Evolutionary conservation across 495 filamentous ascomycete genomes (phyloP).

Genomic region (Penicillium salamii): DNA sequence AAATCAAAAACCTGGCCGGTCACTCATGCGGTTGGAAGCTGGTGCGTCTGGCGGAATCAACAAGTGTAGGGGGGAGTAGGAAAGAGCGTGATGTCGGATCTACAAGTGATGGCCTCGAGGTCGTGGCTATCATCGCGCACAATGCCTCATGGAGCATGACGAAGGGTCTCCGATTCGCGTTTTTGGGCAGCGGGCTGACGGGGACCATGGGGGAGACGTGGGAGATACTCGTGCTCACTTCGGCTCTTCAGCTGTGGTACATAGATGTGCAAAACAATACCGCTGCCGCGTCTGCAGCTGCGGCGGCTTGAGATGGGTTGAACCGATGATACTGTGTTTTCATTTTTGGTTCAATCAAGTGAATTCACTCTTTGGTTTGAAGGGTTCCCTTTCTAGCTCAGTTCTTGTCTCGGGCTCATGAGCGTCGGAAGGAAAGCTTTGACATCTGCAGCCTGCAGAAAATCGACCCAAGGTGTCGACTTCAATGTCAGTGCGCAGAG

Average conservation of each 20-base stretch:
- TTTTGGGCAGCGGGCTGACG: constrained; percentile 10
- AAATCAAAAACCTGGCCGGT: constrained; percentile 14
- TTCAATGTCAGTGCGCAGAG: no score
- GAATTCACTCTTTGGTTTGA: no score
- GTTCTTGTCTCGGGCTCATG: no score
- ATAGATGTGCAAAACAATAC: constrained; percentile 5
- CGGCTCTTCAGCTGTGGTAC: constrained; percentile 13
- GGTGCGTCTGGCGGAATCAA: constrained; percentile 8
- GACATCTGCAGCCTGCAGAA: no score
- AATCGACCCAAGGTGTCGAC: no score
- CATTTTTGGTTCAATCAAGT: no score
- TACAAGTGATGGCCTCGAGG: constrained; percentile 15
- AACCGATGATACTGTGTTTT: no score
- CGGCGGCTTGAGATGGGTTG: not conserved
- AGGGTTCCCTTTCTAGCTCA: no score
- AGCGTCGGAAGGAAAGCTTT: no score
- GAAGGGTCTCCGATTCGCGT: constrained; percentile 12
- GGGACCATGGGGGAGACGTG: constrained; percentile 10
- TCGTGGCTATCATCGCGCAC: constrained; percentile 19
- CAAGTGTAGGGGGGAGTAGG: constrained; percentile 6
- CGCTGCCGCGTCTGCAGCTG: not conserved
- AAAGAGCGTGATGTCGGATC: constrained; percentile 7
- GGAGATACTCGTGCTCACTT: constrained; percentile 12
- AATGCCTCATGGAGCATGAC: constrained; percentile 16
- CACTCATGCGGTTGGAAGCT: constrained; percentile 13